These are phyloP conservation scores for Aspergillus fumigatiaffinis DNA, from an alignment of 2,329 filamentous ascomycete species.

Conservation along the genomic window DNA sequence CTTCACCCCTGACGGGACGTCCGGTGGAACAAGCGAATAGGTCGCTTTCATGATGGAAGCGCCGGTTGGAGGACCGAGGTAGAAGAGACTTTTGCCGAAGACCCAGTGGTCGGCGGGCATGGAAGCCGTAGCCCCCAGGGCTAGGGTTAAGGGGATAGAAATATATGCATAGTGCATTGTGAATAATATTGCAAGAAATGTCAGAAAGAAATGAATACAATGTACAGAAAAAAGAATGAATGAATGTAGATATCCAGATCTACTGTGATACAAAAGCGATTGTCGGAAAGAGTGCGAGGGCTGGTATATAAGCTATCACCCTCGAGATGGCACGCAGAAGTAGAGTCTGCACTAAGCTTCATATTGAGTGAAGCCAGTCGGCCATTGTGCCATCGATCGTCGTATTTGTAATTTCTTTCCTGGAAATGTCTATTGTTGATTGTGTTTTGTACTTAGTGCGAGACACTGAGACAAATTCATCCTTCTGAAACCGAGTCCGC, in stretches of 20 bases:
- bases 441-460: too few species aligned
- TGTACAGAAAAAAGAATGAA: background rate
- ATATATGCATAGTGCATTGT: conserved; percentile 10
- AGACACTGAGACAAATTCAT: too few species aligned
- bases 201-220: too few species aligned
- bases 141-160: conserved; percentile 2
- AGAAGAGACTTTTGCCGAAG: conserved; percentile 15
- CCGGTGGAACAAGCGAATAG: conserved; percentile 13
- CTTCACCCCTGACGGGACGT: conserved; percentile 5
- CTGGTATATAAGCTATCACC: too few species aligned
- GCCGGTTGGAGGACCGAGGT: conserved; percentile 13
- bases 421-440: too few species aligned
- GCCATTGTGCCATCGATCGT: too few species aligned
- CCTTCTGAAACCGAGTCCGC: too few species aligned
- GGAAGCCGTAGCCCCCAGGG: conserved; percentile 5
- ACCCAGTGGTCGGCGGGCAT: conserved; percentile 10
- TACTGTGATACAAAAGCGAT: background rate
- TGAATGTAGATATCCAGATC: conserved; percentile 1
- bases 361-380: too few species aligned
- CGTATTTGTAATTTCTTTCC: too few species aligned
- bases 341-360: too few species aligned
- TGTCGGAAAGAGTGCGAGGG: background rate
- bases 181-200: background rate
- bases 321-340: too few species aligned
- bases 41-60: conserved; percentile 17